phyloP scores from a whole-genome alignment of 139 green algal species.

The Tetraselmis chui region DNA sequence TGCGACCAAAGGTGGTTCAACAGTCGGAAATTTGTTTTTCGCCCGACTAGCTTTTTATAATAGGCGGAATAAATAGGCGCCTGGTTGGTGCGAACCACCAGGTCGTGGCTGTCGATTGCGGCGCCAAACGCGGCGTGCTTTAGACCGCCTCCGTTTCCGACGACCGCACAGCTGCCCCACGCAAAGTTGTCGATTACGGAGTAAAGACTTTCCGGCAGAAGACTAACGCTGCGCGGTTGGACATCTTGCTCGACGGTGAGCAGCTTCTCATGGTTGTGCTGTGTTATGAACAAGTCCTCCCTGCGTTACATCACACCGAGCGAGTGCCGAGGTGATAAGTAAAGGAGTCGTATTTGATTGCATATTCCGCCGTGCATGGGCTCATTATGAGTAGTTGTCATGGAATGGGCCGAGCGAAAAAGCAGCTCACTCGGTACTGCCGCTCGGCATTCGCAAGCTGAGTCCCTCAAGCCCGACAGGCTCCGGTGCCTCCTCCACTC shows the following conservation, averaged over 20 bases:
- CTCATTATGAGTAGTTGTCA: no score
- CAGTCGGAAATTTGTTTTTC: slow-evolving; percentile 17
- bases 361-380: no score
- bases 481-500: slow-evolving; percentile 6
- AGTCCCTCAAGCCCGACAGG: slow-evolving; percentile 4
- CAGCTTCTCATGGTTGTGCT: background rate
- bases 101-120: slow-evolving; percentile 14
- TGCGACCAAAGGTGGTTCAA: slow-evolving; percentile 18
- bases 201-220: background rate
- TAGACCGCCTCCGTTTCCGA: slow-evolving; percentile 5
- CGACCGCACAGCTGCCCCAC: background rate
- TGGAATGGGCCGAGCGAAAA: background rate
- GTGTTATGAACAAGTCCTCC: background rate
- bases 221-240: background rate
- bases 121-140: background rate
- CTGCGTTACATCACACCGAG: background rate
- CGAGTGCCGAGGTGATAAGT: background rate
- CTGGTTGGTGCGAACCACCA: slow-evolving; percentile 18
- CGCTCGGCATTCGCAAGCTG: background rate
- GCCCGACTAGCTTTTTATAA: slow-evolving; percentile 8
- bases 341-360: no score
- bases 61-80: slow-evolving; percentile 3
- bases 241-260: background rate
- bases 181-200: background rate
- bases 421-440: background rate